Evolutionary conservation across 1,284 basidiomycete species (phyloP).

Genomic region (Anthracocystis panici-leucophaei): DNA sequence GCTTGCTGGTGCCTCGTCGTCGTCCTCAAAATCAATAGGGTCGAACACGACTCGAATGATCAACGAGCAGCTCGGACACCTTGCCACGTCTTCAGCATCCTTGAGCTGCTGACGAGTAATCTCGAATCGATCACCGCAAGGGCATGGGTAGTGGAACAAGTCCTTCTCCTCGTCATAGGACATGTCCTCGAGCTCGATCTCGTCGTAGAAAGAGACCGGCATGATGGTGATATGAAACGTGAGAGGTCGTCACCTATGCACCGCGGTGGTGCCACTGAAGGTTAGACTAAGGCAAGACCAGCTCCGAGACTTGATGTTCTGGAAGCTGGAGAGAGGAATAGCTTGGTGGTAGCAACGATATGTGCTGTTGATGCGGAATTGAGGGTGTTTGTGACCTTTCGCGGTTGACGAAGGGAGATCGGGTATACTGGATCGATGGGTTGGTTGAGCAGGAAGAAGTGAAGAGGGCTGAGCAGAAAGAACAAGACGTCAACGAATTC

Average conservation of each 20-base stretch:
- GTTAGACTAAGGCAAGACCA: constrained; percentile 14
- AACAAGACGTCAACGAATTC: constrained; percentile 3
- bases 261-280: constrained; percentile 7
- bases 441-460: background rate
- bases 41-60: constrained; percentile 94
- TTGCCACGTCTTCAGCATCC: constrained; percentile 94
- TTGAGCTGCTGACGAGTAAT: constrained; percentile 85
- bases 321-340: too few relatives aligned
- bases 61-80: constrained; percentile 94
- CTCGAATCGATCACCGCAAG: constrained; percentile 98
- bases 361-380: background rate
- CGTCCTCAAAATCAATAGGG: constrained; percentile 75
- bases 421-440: constrained; percentile 33
- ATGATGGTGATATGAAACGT: constrained; percentile 15
- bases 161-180: constrained; percentile 66
- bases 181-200: constrained; percentile 70
- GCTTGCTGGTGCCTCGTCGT: constrained; percentile 29
- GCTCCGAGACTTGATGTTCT: constrained; percentile 10
- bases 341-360: background rate
- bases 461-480: constrained; percentile 1
- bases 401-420: constrained; percentile 19
- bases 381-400: constrained; percentile 12
- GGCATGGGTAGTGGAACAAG: constrained; percentile 90
- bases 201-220: constrained; percentile 64
- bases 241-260: constrained; percentile 41